Evolutionary conservation across 2,329 filamentous ascomycete genomes (phyloP), one percentile per base, ranked within the genome.

Genomic region (Thielaviopsis musarum): DNA sequence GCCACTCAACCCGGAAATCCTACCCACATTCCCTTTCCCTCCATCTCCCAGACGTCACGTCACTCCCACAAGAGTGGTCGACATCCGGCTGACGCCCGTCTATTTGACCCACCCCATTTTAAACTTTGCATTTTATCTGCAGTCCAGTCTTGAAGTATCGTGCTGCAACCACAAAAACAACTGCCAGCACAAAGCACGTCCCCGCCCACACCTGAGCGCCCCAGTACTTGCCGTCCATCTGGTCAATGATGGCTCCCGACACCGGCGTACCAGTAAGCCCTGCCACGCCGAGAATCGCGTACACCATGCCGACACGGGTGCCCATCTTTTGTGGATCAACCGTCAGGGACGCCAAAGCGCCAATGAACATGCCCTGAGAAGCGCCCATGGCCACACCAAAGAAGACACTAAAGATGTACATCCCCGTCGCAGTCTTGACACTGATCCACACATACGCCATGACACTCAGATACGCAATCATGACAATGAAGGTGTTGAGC

Each of bases 371-470:
- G 4, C 71, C 73, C 64, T 75, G 72, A 10, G 70, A 70, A 3
- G 70, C 70, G 38, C 74, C 73, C 57, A 72, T 72, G 56, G 68
- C 66, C n/a, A 77, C 60, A 9, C 75, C 75, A 57, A 74, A 75
- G 53, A 74, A 67, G 34, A 71, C 69, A 45, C 70, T 70, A 65
- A 76, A 77, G 45, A 67, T 64, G 62, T 75, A 75, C 70, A 75
- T 74, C 61, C 69, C 70, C 2, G 66, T 61, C 2, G 64, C 64
- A 12, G 65, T 68, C n/a, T 62, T 65, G 1, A 84, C 77, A 0
- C 72, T 75, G 1, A 75, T 74, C 82, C 83, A 85, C 57, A 69
- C 71, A 64, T 76, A 82, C 38, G 81, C 68, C 61, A 80, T 69
- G 15, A 77, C 66, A 1, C 73, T 72, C 2, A 77, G 71, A 3